Percentiles rank a stretch among this genome's conserved stretches.
These are phyloP conservation scores for Strigomonas galati DNA, from an alignment of 208 protist species.

Conservation along the genomic window DNA sequence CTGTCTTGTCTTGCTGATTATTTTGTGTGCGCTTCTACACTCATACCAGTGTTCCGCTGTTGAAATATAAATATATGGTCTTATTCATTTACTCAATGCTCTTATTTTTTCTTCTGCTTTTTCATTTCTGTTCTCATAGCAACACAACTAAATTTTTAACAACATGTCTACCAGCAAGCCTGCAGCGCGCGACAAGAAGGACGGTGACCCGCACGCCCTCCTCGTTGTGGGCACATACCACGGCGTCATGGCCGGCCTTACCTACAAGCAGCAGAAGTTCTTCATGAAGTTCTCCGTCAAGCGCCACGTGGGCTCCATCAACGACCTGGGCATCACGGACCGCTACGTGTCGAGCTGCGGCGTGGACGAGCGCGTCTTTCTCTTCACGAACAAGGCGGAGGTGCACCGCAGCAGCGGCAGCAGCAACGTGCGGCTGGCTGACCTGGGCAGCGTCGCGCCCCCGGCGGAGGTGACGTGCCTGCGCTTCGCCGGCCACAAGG, in stretches of 20 bases:
- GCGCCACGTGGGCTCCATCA: slow-evolving; percentile 60
- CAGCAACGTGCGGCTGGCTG: slow-evolving; percentile 41
- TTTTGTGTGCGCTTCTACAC: neutral
- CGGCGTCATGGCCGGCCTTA: slow-evolving; percentile 66
- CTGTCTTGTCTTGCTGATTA: slow-evolving; percentile 8
- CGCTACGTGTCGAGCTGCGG: slow-evolving; percentile 62
- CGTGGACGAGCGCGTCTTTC: slow-evolving; percentile 69
- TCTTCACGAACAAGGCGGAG: slow-evolving; percentile 77
- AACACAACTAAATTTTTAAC: too few species aligned
- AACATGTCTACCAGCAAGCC: too few species aligned
- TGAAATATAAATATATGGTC: too few species aligned
- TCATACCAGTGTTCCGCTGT: too few species aligned
- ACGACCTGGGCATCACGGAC: slow-evolving; percentile 30
- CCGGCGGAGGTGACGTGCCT: slow-evolving; percentile 48
- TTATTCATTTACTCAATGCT: neutral
- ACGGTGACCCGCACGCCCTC: slow-evolving; percentile 23
- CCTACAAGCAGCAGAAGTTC: slow-evolving; percentile 45
- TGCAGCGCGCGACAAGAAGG: too few species aligned
- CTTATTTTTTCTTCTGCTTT: slow-evolving; percentile 14
- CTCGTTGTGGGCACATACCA: slow-evolving; percentile 74
- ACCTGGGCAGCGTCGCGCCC: slow-evolving; percentile 60
- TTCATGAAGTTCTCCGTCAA: slow-evolving; percentile 73
- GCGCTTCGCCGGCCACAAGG: slow-evolving; percentile 22
- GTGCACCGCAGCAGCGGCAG: slow-evolving; percentile 25
- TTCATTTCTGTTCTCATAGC: neutral